Base-by-base conservation (phyloP, 345 rosid species). In the Melaleuca alternifolia region DNA sequence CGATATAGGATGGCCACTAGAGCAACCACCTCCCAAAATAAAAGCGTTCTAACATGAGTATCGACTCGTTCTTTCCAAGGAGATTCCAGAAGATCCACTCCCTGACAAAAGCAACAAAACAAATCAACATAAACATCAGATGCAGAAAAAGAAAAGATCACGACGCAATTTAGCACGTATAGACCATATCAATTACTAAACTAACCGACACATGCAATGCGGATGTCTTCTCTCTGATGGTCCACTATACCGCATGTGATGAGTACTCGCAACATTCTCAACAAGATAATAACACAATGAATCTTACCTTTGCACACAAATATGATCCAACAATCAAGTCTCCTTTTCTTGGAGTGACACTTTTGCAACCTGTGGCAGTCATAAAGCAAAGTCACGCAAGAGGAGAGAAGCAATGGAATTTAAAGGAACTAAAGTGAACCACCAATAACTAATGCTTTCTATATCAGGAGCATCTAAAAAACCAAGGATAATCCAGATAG, bases 141-240 rank as follows among this genome's bases (percentile, higher is more conserved):
- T 51, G 52, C 52, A 51, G 14, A 50, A 50, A 11, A 50, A 50
- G 51, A 50, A 50, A 10, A 50, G 41, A 41, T 50, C 51, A 96
- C 94, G 85, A 97, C 97, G 83, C 95, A 94, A 86, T 99, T 96
- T 90, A 96, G 88, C 99, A 95, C 94, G 91, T 96, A 99, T 90
- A 61, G 56, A 82, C 88, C 23, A 85, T 16, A 53, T 86, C 88
- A 24, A 85, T 56, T 44, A 86, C 76, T 50, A 50, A 50, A 50
- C 51, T 50, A 50, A 50, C 51, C 51, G 14, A 6, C 51, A 50
- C 51, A 50, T 50, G 13, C 83, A 86, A 33, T 7, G 11, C 14
- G 59, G 51, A 5, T 6, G 7, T 23, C 59, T 33, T 50, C 51
- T 50, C 2, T 50, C 51, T 50, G 51, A 50, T 50, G 51, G 14